phyloP scores from a whole-genome alignment of 2,329 filamentous ascomycete genomes.

The Scedosporium aurantiacum region DNA sequence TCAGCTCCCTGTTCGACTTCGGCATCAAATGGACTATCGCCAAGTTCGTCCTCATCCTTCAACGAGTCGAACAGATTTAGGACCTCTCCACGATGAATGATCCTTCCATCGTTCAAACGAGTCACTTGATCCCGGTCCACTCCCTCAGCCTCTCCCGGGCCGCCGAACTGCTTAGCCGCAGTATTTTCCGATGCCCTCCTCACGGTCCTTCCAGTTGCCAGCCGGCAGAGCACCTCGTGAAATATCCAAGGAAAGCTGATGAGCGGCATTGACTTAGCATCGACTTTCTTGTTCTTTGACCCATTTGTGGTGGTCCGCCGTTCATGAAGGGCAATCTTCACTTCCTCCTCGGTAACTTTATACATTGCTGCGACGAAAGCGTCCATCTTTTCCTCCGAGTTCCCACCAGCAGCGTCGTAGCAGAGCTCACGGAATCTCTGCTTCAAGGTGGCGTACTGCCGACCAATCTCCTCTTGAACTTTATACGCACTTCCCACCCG shows the following conservation, averaged over 20 bases:
- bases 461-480: conserved; percentile 70
- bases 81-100: conserved; percentile 11
- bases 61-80: conserved; percentile 50
- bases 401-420: conserved; percentile 49
- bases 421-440: conserved; percentile 58
- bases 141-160: no score
- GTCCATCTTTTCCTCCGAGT: conserved; percentile 47
- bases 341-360: conserved; percentile 62
- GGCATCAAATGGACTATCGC: no score
- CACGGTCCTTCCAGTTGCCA: conserved; percentile 36
- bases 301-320: conserved; percentile 17
- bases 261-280: conserved; percentile 54
- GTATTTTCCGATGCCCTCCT: background rate
- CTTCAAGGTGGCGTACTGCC: conserved; percentile 54
- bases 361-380: conserved; percentile 84
- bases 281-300: conserved; percentile 2
- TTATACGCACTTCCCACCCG: conserved; percentile 70
- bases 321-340: conserved; percentile 46
- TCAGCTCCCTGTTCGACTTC: no score
- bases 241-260: conserved; percentile 96
- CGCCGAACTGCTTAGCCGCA: no score
- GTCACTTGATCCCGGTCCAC: background rate
- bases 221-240: conserved; percentile 54
- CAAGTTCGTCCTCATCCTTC: conserved; percentile 25
- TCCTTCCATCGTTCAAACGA: conserved; percentile 9